Evolutionary conservation across 495 filamentous ascomycete genomes (phyloP), one percentile per base, ranked within the genome.

Genomic region (Annulohypoxylon bovei): DNA sequence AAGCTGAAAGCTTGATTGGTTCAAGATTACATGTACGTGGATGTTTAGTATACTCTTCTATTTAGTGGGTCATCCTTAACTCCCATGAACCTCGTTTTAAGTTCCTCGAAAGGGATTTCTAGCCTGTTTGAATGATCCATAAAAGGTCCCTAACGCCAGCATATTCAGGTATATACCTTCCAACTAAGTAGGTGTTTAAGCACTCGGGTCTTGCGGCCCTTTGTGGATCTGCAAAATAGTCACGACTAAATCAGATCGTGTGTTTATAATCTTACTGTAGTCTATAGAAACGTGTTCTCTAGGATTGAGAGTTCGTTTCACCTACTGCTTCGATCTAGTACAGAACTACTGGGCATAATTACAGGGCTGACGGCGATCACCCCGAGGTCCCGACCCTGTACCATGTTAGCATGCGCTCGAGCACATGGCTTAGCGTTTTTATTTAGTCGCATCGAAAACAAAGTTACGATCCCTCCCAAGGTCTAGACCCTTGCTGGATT

Each of bases 351-450:
- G 11, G n/a, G 5, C 46, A 2, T 50, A n/a, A 27, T 64, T 35
- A 46, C 49, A 64, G 20, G 61, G 61, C 61, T 64, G 49, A 46
- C 3, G 27, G 3, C 18, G 61, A 55, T 46, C 61, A n/a, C 40
- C 53, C 23, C 23, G 11, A 28, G 12, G 9, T 28, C 9, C 46
- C 40, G 16, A 23, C 40, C 40, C 42, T 42, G 7, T 32, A 33
- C 53, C 62, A 42, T 65, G 53, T 42, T 12, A 52, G 22, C 53
- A 65, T 58, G 62, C n/a, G 53, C 55, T 59, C 33, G 25, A 44
- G 46, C 63, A 67, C 62, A 65, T 65, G 62, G 62, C 62, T 54
- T 20, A 33, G 12, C 20, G 50, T 30, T 35, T 35, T 28, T 50
- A 14, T 14, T 4, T n/a, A 23, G 23, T 27, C 46, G 46, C 46